Conservation (phyloP, 805 yeast genomes). For the Monosporozyma yasuniensis region DNA sequence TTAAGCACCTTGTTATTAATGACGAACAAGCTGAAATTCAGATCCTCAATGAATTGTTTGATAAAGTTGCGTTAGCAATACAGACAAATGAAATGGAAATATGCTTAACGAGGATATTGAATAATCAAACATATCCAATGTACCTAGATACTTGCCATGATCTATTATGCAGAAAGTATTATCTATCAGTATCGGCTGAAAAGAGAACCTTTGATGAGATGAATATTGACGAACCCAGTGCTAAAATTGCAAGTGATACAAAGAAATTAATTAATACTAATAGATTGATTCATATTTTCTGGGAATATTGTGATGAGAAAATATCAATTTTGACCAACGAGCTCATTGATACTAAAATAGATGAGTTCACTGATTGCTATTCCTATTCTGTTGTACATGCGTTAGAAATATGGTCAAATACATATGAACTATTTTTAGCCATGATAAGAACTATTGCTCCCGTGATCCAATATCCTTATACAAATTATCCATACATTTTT, state of each 20-base stretch:
- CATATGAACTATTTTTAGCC: background rate
- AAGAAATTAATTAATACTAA: background rate
- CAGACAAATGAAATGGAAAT: too few species aligned
- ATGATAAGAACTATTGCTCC: constrained; percentile 5
- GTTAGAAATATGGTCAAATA: constrained; percentile 1
- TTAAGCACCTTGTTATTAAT: background rate
- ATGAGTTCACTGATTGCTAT: background rate
- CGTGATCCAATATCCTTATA: constrained; percentile 6
- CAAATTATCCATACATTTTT: constrained; percentile 8
- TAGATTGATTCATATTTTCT: constrained; percentile 1
- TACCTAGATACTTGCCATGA: background rate
- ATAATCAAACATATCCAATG: background rate
- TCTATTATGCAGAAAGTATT: background rate
- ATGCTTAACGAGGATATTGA: background rate
- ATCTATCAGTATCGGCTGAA: background rate
- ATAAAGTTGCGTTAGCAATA: background rate
- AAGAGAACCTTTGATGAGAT: background rate
- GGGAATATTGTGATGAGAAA: constrained; percentile 6
- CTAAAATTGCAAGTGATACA: background rate
- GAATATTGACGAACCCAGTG: background rate
- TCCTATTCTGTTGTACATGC: background rate
- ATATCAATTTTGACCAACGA: background rate
- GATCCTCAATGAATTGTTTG: background rate
- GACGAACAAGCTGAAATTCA: background rate
- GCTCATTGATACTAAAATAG: constrained; percentile 1